phyloP scores from a whole-genome alignment of 345 rosid genomes.

The Pistacia atlantica region DNA sequence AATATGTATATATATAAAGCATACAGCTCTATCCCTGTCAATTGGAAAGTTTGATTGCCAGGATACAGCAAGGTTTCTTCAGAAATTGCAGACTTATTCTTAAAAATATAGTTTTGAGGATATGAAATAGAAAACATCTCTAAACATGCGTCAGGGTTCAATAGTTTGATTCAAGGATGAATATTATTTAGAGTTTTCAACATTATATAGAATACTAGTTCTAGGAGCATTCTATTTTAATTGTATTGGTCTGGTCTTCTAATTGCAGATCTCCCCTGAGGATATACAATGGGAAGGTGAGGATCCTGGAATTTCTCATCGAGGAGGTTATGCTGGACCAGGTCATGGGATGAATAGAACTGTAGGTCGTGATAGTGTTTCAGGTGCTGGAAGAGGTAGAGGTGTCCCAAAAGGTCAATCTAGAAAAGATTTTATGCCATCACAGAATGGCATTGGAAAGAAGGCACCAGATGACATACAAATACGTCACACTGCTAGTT shows the following conservation, averaged over 20 bases:
- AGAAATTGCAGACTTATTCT: not conserved
- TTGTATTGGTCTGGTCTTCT: slow-evolving; percentile 1
- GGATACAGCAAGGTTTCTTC: not conserved
- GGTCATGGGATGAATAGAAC: slow-evolving; percentile 56
- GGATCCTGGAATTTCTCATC: slow-evolving; percentile 59
- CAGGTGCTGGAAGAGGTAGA: slow-evolving; percentile 64
- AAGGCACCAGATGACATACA: slow-evolving; percentile 58
- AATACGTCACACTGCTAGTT: slow-evolving; percentile 71
- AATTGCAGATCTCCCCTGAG: slow-evolving; percentile 68
- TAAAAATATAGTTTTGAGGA: not conserved
- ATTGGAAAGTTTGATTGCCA: not conserved
- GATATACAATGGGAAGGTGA: slow-evolving; percentile 81
- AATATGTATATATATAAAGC: not conserved
- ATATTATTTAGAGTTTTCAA: no score
- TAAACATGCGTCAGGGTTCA: not conserved
- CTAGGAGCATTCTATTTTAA: not conserved
- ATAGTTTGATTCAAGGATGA: not conserved
- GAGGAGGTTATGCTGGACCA: slow-evolving; percentile 46
- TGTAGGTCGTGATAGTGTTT: slow-evolving; percentile 44
- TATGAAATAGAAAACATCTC: not conserved
- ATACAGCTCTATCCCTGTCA: not conserved
- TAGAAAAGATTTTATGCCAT: slow-evolving; percentile 66
- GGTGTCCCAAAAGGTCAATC: slow-evolving; percentile 50
- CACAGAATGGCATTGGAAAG: slow-evolving; percentile 80
- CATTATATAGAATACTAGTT: not conserved